These are phyloP conservation scores for Mimosa bimucronata DNA, from an alignment of 306 rosid genomes.

Conservation along the genomic window DNA sequence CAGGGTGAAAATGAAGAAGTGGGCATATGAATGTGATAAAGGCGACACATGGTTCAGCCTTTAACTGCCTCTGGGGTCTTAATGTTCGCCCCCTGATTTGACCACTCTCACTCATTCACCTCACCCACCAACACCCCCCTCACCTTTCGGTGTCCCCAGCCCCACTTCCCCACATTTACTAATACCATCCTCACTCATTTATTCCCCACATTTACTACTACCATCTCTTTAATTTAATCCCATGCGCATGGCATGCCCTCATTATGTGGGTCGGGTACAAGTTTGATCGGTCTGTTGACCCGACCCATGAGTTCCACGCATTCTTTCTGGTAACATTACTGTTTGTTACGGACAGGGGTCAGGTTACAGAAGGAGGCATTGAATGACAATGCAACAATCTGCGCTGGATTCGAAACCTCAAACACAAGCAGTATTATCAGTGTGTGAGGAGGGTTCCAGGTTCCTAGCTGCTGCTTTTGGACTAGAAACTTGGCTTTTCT, in stretches of 20 bases:
- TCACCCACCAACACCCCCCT: neutral
- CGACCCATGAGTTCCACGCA: neutral
- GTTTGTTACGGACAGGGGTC: no score
- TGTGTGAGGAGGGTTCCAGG: no score
- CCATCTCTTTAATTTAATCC: neutral
- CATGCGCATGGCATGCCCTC: neutral
- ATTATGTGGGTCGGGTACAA: neutral
- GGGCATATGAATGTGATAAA: neutral
- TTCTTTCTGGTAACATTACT: no score
- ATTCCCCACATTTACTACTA: no score
- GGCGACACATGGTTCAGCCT: neutral
- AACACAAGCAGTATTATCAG: neutral
- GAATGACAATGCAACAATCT: neutral
- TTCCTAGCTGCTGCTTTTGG: conserved; percentile 13
- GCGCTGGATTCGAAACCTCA: neutral
- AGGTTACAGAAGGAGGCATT: neutral
- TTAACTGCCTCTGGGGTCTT: neutral
- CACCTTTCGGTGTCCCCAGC: neutral
- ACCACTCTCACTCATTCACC: neutral
- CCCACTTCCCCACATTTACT: no score
- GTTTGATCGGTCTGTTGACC: neutral
- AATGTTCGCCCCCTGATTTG: neutral
- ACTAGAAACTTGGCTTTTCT: conserved; percentile 41
- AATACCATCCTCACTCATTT: no score
- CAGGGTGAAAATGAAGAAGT: neutral